These are phyloP conservation scores for Diaporthe vaccinii DNA, from an alignment of 2,329 filamentous ascomycete species.

Conservation along the genomic window DNA sequence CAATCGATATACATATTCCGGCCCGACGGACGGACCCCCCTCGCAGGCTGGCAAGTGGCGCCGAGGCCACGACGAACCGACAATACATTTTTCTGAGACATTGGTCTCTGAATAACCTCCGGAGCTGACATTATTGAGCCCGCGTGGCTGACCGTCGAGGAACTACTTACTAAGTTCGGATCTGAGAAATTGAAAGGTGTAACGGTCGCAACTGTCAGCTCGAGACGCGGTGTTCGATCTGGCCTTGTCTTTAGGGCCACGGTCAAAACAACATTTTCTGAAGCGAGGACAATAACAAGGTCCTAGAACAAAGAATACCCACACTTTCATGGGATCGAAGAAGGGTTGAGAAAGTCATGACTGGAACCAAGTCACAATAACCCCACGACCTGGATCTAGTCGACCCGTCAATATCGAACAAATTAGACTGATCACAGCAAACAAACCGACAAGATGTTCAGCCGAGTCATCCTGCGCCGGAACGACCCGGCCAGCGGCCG, in stretches of 20 bases:
- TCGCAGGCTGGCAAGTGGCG: conserved; percentile 3
- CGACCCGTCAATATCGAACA: conserved; percentile 10
- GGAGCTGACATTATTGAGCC: conserved; percentile 13
- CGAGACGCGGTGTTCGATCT: background rate
- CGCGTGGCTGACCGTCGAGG: conserved; percentile 17
- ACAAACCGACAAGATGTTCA: conserved; percentile 38
- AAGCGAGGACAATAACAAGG: background rate
- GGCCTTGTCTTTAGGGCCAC: background rate
- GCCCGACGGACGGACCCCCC: conserved; percentile 1
- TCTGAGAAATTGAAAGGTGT: conserved; percentile 32
- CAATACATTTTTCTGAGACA: conserved; percentile 22
- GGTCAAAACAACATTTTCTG: background rate
- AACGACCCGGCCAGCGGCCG: conserved; percentile 32
- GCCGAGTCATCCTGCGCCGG: conserved; percentile 39
- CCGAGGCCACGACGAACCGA: background rate
- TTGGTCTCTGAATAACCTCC: conserved; percentile 34
- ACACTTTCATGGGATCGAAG: background rate
- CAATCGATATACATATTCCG: conserved; percentile 18
- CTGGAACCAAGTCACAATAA: conserved; percentile 23
- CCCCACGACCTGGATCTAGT: conserved; percentile 29
- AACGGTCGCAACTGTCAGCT: conserved; percentile 22
- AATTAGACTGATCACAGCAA: conserved; percentile 6
- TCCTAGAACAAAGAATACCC: background rate
- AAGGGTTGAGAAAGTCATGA: conserved; percentile 23
- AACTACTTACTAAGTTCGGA: background rate